Evolutionary conservation across 2,329 filamentous ascomycete species (phyloP).

Genomic region (Hypoxylon sp.): DNA sequence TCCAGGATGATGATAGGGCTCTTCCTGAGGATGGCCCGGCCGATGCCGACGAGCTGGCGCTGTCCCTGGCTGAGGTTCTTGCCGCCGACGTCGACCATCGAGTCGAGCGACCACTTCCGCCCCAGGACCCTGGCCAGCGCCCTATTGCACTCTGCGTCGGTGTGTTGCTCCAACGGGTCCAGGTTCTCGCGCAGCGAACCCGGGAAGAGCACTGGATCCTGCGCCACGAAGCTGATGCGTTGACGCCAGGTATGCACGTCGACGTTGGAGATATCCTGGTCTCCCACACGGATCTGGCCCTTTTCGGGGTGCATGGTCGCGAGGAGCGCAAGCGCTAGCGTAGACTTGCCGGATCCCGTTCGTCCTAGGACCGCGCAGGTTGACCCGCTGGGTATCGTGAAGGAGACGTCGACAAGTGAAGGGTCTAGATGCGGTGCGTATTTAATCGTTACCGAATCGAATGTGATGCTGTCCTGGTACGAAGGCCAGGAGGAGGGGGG

Average conservation of each 20-base stretch:
- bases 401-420: constrained; percentile 74
- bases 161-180: constrained; percentile 72
- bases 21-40: constrained; percentile 68
- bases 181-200: constrained; percentile 72
- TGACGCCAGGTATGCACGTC: constrained; percentile 67
- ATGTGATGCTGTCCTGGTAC: constrained; percentile 77
- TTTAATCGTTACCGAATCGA: constrained; percentile 80
- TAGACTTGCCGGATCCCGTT: constrained; percentile 90
- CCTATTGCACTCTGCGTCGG: constrained; percentile 62
- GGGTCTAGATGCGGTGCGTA: constrained; percentile 84
- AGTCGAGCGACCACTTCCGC: constrained; percentile 59
- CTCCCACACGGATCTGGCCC: constrained; percentile 67
- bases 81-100: constrained; percentile 68
- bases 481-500: constrained; percentile 84
- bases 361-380: constrained; percentile 79
- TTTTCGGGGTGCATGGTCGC: constrained; percentile 64
- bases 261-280: constrained; percentile 63
- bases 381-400: constrained; percentile 75
- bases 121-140: constrained; percentile 71
- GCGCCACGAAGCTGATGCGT: constrained; percentile 72
- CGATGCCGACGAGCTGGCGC: constrained; percentile 71
- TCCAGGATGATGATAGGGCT: constrained; percentile 73
- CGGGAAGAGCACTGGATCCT: constrained; percentile 72
- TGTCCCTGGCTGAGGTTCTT: constrained; percentile 73
- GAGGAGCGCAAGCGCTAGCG: constrained; percentile 70